These are phyloP conservation scores for Macrophomina pseudophaseolina DNA, from an alignment of 2,329 filamentous ascomycete species.

Conservation along the genomic window DNA sequence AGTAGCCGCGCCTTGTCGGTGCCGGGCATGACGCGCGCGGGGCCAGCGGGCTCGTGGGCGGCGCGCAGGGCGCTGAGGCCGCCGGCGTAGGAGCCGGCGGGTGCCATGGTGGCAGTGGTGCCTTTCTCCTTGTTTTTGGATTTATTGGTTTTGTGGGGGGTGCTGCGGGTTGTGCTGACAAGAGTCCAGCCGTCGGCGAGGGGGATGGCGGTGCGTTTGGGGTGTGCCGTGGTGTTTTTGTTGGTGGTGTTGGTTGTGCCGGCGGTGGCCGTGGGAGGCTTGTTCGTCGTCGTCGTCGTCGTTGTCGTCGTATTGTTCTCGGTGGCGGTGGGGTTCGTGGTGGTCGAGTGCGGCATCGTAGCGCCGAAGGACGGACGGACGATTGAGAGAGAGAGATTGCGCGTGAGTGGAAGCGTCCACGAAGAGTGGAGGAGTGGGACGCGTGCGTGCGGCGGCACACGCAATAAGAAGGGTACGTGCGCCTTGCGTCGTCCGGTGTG, in stretches of 20 bases:
- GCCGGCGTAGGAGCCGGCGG: neutral
- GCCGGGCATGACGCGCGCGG: conserved; percentile 17
- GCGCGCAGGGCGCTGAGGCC: conserved; percentile 18
- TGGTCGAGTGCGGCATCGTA: conserved; percentile 22
- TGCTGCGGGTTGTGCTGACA: conserved; percentile 39
- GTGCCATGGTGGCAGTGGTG: no score
- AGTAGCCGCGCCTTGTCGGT: conserved; percentile 3
- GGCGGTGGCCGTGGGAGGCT: neutral
- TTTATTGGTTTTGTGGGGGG: conserved; percentile 35
- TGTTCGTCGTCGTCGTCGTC: neutral
- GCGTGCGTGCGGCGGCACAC: neutral
- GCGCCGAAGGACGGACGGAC: neutral
- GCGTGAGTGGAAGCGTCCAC: no score
- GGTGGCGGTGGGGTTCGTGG: neutral
- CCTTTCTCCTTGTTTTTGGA: neutral
- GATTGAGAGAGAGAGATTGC: no score
- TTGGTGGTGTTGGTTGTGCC: neutral
- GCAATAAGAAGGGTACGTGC: neutral
- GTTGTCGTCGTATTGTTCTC: neutral
- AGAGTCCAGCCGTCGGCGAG: conserved; percentile 45
- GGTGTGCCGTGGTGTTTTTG: conserved; percentile 6
- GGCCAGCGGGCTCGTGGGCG: conserved; percentile 12
- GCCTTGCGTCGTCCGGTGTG: neutral
- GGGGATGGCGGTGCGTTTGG: conserved; percentile 39
- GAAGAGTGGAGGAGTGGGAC: neutral